Conservation (phyloP, 202 grass and related monocot genomes). For the Digitaria exilis region DNA sequence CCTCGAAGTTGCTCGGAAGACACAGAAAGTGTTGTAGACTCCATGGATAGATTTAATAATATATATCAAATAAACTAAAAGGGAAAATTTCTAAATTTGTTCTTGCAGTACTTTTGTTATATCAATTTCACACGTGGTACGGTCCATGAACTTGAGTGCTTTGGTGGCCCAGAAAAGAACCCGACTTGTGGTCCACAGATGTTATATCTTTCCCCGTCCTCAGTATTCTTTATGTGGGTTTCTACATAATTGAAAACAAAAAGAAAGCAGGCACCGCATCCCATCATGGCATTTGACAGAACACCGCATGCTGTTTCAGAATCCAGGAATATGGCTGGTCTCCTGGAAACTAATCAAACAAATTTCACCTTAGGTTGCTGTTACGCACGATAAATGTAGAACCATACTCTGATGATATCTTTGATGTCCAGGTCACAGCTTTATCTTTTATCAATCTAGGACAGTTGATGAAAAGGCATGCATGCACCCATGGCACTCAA, state of each 20-base stretch:
- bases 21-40: not conserved
- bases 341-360: no score
- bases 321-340: no score
- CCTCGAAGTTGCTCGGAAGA: not conserved
- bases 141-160: not conserved
- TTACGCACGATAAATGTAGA: no score
- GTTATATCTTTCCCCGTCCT: no score
- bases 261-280: no score
- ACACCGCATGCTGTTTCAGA: no score
- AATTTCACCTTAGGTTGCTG: no score
- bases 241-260: not conserved
- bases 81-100: not conserved
- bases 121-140: not conserved
- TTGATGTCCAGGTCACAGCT: no score
- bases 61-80: not conserved
- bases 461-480: not conserved
- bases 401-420: no score
- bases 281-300: not conserved
- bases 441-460: no score
- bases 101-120: not conserved
- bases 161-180: not conserved
- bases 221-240: not conserved
- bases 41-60: no score
- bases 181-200: not conserved
- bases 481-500: not conserved